Conservation (phyloP, 2,329 filamentous ascomycete genomes). For the Penicillium sp. region DNA sequence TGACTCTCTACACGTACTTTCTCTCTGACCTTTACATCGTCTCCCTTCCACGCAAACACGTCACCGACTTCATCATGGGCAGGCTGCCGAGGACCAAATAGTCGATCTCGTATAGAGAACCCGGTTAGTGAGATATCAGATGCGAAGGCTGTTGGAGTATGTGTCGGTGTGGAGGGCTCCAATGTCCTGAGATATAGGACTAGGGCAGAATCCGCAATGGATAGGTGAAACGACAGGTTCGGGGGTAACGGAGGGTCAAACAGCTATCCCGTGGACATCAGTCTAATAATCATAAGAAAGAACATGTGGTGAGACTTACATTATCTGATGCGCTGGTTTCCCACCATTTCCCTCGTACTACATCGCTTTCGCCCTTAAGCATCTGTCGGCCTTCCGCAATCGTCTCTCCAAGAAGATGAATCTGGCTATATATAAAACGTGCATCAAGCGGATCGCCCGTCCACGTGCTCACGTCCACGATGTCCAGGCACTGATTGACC, state of each 20-base stretch:
- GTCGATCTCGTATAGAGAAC: constrained; percentile 62
- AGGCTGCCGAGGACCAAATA: constrained; percentile 58
- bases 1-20: constrained; percentile 88
- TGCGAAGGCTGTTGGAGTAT: constrained; percentile 69
- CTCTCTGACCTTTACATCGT: constrained; percentile 83
- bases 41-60: constrained; percentile 70
- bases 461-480: constrained; percentile 77
- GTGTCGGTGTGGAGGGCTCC: constrained; percentile 64
- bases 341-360: constrained; percentile 59
- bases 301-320: constrained; percentile 48
- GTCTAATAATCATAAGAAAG: background rate
- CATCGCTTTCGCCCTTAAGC: constrained; percentile 60
- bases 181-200: constrained; percentile 73
- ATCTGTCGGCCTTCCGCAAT: constrained; percentile 64
- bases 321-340: constrained; percentile 60
- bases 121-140: constrained; percentile 66
- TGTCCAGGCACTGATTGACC: constrained; percentile 81
- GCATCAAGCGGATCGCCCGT: constrained; percentile 68
- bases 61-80: constrained; percentile 82
- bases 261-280: constrained; percentile 37
- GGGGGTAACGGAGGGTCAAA: constrained; percentile 68
- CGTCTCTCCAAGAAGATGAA: constrained; percentile 64
- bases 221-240: constrained; percentile 73
- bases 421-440: constrained; percentile 62
- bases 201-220: constrained; percentile 71